These are phyloP conservation scores for Lasiosphaeriaceae sp. DNA, from an alignment of 495 filamentous ascomycete genomes.

Conservation along the genomic window DNA sequence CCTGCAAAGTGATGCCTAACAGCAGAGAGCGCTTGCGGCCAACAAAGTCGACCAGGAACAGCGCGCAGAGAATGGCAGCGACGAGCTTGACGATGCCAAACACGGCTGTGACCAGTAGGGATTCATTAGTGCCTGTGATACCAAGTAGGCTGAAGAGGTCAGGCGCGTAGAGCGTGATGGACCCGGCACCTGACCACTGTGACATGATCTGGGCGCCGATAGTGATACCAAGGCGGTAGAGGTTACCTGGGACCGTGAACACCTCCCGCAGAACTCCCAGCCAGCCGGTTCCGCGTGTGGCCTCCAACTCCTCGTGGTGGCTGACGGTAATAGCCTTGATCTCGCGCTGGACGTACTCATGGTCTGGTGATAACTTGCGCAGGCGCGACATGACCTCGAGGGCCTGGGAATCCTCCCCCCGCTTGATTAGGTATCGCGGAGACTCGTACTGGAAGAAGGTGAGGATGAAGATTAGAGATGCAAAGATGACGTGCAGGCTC, in stretches of 20 bases:
- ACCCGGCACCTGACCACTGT: slow-evolving; percentile 67
- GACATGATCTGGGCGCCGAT: slow-evolving; percentile 58
- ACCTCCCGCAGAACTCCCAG: slow-evolving; percentile 57
- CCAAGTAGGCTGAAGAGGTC: slow-evolving; percentile 65
- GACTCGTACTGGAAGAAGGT: slow-evolving; percentile 63
- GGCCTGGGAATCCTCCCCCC: slow-evolving; percentile 44
- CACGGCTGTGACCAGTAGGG: slow-evolving; percentile 62
- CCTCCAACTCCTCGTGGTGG: slow-evolving; percentile 52
- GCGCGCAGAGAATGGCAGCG: slow-evolving; percentile 58
- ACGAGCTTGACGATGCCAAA: slow-evolving; percentile 69
- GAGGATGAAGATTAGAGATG: slow-evolving; percentile 60
- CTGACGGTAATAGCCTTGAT: slow-evolving; percentile 46
- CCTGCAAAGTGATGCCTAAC: slow-evolving; percentile 59
- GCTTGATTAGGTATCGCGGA: slow-evolving; percentile 54
- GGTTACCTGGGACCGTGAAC: slow-evolving; percentile 55
- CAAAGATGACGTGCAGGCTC: slow-evolving; percentile 69
- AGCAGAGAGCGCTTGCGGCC: slow-evolving; percentile 67
- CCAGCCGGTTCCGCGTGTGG: slow-evolving; percentile 52
- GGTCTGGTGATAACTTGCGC: slow-evolving; percentile 44
- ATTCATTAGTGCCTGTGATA: slow-evolving; percentile 56
- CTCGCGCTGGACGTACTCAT: slow-evolving; percentile 48
- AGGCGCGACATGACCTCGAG: slow-evolving; percentile 44
- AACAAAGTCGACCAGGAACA: slow-evolving; percentile 72
- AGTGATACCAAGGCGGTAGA: slow-evolving; percentile 60
- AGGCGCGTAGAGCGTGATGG: slow-evolving; percentile 64